phyloP scores from a whole-genome alignment of 306 rosid species.

The Vigna nakashimae region DNA sequence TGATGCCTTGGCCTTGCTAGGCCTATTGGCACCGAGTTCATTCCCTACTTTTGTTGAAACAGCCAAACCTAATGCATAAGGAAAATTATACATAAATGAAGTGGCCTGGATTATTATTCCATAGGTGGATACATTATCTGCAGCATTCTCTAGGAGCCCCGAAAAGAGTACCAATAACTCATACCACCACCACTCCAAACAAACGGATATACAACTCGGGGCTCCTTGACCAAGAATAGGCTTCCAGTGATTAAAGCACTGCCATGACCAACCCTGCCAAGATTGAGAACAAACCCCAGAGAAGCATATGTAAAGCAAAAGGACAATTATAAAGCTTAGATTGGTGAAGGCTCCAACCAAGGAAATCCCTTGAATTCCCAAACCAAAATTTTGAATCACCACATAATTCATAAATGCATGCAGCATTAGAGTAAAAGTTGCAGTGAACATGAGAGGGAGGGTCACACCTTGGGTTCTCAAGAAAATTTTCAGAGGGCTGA shows the following conservation, averaged over 20 bases:
- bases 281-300: conserved; percentile 33
- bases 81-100: conserved; percentile 50
- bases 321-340: conserved; percentile 30
- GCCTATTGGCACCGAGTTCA: conserved; percentile 52
- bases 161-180: conserved; percentile 53
- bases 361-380: conserved; percentile 49
- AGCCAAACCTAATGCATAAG: conserved; percentile 50
- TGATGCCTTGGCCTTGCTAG: conserved; percentile 44
- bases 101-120: conserved; percentile 63
- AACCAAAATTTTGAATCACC: background rate
- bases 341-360: conserved; percentile 45
- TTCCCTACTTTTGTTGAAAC: conserved; percentile 58
- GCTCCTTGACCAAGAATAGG: conserved; percentile 51
- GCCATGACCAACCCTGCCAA: conserved; percentile 46
- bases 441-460: conserved; percentile 45
- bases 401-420: conserved; percentile 39
- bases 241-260: conserved; percentile 49
- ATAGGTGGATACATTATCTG: conserved; percentile 48
- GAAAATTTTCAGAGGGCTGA: conserved; percentile 52
- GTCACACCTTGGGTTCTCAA: conserved; percentile 51
- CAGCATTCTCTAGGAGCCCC: conserved; percentile 40
- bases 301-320: conserved; percentile 22
- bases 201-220: conserved; percentile 52
- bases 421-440: conserved; percentile 25
- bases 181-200: conserved; percentile 72